Evolutionary conservation across 306 rosid species (phyloP), one percentile per base, ranked within the genome.

Genomic region (Hippophae rhamnoides): DNA sequence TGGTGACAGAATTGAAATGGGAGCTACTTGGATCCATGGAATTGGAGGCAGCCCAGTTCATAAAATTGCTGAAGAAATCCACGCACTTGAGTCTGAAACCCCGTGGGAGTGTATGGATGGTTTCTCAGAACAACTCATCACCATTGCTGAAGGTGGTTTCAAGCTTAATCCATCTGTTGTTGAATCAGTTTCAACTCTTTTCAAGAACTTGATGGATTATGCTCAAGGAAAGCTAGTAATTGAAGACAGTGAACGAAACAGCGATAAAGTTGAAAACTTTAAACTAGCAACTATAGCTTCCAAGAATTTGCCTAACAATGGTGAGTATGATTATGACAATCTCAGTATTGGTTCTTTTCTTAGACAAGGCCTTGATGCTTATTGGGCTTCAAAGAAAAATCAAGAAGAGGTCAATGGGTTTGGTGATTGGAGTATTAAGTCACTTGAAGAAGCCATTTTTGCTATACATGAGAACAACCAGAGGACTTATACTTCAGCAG

Each of bases 11-110:
- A 83, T 92, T 58, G 99, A 92, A 83, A 83, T 88, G 95, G 99
- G 99, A 23, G 99, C 99, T 55, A 92, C 99, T 45, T 92, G 99
- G 99, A 92, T 92, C 85, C 99, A 92, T 60, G 99, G 99, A 66
- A 92, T 84, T 79, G 85, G 76, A 10, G 92, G 84, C 25, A 92
- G 99, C 60, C 99, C 99, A 38, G 66, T 92, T 64, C 77, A 88
- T 74, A 71, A 80, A 61, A 86, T 92, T 43, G 99, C 99, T 43
- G 67, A 72, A 11, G 76, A 85, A 63, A 87, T 70, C 66, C 55
- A 74, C 8, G 90, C 95, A 13, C 85, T 92, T 1, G 68, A 80
- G 60, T 92, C 96, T 13, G 74, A 78, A 58, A 89, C 78, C 63
- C 96, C 98, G 6, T 92, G 96, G 98, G 98, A 92, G 83, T 87